These are phyloP conservation scores for Populus trichocarpa DNA, from an alignment of 441 rosid genomes.

Conservation along the genomic window DNA sequence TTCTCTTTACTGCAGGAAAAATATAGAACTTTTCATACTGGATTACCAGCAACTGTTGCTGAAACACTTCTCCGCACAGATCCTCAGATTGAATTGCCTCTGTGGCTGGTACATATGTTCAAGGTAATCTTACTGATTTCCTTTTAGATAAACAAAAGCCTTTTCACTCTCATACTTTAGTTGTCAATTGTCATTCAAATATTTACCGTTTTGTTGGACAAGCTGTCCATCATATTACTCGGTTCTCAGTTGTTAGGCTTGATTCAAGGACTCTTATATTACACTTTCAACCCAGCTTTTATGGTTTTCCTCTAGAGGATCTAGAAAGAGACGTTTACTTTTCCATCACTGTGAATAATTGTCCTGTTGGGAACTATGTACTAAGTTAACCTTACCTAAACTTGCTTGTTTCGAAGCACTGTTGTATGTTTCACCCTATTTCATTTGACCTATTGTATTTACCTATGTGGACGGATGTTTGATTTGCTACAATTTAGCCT, in stretches of 20 bases:
- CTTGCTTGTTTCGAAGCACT: not conserved
- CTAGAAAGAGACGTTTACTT: not conserved
- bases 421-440: not conserved
- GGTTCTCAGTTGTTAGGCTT: not conserved
- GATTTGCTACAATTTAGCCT: not conserved
- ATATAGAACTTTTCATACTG: constrained; percentile 67
- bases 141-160: not conserved
- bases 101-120: constrained; percentile 93
- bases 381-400: not conserved
- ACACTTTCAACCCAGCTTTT: not conserved
- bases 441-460: not conserved
- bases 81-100: constrained; percentile 83
- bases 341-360: not conserved
- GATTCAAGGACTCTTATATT: not conserved
- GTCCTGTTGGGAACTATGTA: not conserved
- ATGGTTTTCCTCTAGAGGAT: not conserved
- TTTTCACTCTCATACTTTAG: not conserved
- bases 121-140: constrained; percentile 53
- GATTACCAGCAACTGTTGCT: constrained; percentile 83
- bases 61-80: constrained; percentile 84
- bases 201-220: not conserved
- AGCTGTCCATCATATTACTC: not conserved
- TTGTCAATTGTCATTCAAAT: not conserved
- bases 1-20: constrained; percentile 54
- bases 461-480: not conserved